These are phyloP conservation scores for Ustilago shanxiensis DNA, from an alignment of 1,284 basidiomycete species.

Conservation along the genomic window DNA sequence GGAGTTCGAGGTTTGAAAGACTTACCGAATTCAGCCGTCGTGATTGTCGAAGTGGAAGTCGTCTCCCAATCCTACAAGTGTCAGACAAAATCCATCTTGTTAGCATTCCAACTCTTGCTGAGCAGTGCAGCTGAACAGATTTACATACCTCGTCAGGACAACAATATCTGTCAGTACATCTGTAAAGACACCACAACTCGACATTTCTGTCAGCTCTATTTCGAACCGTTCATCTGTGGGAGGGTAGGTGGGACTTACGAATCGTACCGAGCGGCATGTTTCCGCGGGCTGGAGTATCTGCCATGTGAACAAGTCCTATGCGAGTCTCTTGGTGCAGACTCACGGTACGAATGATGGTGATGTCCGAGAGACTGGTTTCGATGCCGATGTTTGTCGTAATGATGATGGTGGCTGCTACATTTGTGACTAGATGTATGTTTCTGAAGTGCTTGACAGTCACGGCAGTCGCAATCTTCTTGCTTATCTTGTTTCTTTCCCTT, in stretches of 20 bases:
- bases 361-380: conserved; percentile 11
- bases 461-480: background rate
- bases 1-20: background rate
- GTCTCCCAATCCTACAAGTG: conserved; percentile 26
- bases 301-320: background rate
- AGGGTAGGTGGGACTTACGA: background rate
- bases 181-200: background rate
- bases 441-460: background rate
- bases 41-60: conserved; percentile 20
- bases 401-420: background rate
- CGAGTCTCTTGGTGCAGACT: background rate
- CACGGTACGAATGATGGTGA: conserved; percentile 4
- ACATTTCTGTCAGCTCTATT: background rate
- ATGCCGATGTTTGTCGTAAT: conserved; percentile 14
- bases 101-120: background rate
- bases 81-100: background rate
- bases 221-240: background rate
- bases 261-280: background rate
- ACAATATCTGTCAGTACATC: conserved; percentile 7
- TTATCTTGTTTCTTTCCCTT: background rate
- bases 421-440: background rate
- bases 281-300: background rate
- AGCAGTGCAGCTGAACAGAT: background rate
- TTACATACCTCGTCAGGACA: conserved; percentile 1
- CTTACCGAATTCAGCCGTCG: conserved; percentile 3